Conservation (phyloP, 2,329 filamentous ascomycete species). For the Byssothecium circinans region DNA sequence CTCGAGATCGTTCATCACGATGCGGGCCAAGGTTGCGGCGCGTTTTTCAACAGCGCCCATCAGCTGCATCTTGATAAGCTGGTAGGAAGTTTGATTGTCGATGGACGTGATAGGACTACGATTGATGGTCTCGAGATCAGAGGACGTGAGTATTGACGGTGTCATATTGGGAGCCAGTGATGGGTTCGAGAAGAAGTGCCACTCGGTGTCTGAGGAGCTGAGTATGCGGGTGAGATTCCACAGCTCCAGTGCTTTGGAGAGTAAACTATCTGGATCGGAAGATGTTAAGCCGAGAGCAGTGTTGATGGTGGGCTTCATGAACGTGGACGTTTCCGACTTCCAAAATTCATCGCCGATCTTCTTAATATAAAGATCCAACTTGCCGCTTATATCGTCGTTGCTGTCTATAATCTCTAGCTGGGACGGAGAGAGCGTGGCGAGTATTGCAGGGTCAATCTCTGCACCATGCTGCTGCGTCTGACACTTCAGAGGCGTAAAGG, state of each 20-base stretch:
- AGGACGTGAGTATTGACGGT: conserved; percentile 32
- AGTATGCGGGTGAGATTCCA: conserved; percentile 60
- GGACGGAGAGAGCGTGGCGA: conserved; percentile 24
- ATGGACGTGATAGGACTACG: conserved; percentile 31
- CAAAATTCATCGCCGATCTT: conserved; percentile 51
- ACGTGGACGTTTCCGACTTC: conserved; percentile 52
- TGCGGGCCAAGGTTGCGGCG: conserved; percentile 55
- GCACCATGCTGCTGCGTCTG: conserved; percentile 30
- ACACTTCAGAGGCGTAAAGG: conserved; percentile 49
- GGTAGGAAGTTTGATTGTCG: conserved; percentile 49
- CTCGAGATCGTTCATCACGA: conserved; percentile 62
- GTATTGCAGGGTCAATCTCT: conserved; percentile 43
- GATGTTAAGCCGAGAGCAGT: conserved; percentile 35
- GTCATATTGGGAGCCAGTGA: conserved; percentile 37
- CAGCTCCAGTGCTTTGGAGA: conserved; percentile 57
- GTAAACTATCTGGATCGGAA: conserved; percentile 47
- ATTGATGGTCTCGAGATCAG: conserved; percentile 32
- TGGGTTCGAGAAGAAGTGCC: conserved; percentile 54
- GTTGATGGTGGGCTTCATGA: conserved; percentile 55
- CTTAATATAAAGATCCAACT: conserved; percentile 58
- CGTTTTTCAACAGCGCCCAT: conserved; percentile 59
- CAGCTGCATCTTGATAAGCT: conserved; percentile 57
- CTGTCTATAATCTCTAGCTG: conserved; percentile 54
- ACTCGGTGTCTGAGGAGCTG: conserved; percentile 51
- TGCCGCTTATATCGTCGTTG: conserved; percentile 55